Conservation (phyloP, 768 basidiomycete genomes). For the Ramaria rubella region DNA sequence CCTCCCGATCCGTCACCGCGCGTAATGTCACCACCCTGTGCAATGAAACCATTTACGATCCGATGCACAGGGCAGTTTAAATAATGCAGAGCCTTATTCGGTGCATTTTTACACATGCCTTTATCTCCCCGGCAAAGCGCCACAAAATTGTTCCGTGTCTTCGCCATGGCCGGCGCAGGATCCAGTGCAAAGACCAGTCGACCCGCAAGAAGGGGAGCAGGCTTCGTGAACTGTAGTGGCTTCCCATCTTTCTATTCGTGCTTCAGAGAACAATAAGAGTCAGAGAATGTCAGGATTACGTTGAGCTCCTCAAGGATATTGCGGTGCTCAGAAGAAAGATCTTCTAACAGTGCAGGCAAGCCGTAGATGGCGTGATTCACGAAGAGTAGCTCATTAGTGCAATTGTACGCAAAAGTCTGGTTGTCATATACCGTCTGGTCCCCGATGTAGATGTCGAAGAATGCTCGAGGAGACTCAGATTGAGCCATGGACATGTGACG, state of each 20-base stretch:
- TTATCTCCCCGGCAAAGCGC: slow-evolving; percentile 42
- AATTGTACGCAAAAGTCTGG: slow-evolving; percentile 26
- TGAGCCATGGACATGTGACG: too few species aligned
- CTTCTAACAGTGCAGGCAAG: slow-evolving; percentile 31
- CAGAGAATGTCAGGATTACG: slow-evolving; percentile 17
- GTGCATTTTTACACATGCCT: slow-evolving; percentile 39
- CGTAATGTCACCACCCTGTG: slow-evolving; percentile 50
- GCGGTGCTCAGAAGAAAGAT: slow-evolving; percentile 37
- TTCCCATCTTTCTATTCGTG: not conserved
- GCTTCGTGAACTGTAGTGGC: slow-evolving; percentile 29
- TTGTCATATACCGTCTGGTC: slow-evolving; percentile 24
- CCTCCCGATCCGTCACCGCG: slow-evolving; percentile 48
- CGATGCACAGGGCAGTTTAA: slow-evolving; percentile 39
- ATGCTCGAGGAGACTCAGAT: too few species aligned
- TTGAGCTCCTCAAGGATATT: slow-evolving; percentile 35
- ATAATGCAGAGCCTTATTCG: slow-evolving; percentile 41
- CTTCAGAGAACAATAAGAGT: not conserved
- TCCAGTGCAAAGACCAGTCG: slow-evolving; percentile 38
- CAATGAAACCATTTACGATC: slow-evolving; percentile 41
- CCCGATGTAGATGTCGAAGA: slow-evolving; percentile 40
- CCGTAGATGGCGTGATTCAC: slow-evolving; percentile 37
- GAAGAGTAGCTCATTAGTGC: slow-evolving; percentile 27
- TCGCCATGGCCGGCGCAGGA: slow-evolving; percentile 33
- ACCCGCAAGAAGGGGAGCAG: slow-evolving; percentile 34
- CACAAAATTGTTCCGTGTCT: slow-evolving; percentile 43